Evolutionary conservation across 495 filamentous ascomycete genomes (phyloP).

Genomic region (Articulospora tetracladia): DNA sequence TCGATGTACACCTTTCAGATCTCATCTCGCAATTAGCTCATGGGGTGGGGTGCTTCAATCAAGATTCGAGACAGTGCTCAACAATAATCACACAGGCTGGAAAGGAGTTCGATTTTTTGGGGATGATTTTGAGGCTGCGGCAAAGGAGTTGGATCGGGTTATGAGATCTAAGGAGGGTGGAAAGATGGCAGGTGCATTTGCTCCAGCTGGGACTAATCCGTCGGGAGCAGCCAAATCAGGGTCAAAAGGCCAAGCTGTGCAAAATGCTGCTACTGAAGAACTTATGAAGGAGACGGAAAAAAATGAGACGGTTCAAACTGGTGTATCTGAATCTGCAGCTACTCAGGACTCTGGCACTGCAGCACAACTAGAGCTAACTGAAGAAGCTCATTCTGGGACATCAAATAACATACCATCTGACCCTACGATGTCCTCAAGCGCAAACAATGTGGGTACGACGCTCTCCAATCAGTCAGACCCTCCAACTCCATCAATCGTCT

Average conservation of each 20-base stretch:
- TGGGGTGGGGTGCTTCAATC: slow-evolving; percentile 73
- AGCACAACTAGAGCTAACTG: too few relatives aligned
- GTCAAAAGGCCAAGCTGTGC: slow-evolving; percentile 2
- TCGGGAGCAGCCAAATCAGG: not conserved
- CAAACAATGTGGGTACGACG: too few relatives aligned
- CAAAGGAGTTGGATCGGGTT: slow-evolving; percentile 45
- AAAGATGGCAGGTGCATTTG: slow-evolving; percentile 16
- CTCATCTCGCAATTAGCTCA: slow-evolving; percentile 69
- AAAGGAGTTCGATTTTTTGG: slow-evolving; percentile 67
- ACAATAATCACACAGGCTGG: slow-evolving; percentile 69
- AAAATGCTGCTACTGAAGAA: not conserved
- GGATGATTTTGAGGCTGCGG: slow-evolving; percentile 64
- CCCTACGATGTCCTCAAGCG: too few relatives aligned
- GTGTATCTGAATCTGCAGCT: too few relatives aligned
- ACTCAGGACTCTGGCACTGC: too few relatives aligned
- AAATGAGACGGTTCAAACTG: too few relatives aligned
- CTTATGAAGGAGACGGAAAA: not conserved
- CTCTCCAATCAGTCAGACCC: not conserved
- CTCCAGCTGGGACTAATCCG: not conserved
- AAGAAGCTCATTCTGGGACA: too few relatives aligned
- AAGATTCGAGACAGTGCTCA: slow-evolving; percentile 71
- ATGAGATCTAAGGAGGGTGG: slow-evolving; percentile 23
- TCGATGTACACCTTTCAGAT: slow-evolving; percentile 54
- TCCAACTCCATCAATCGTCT: slow-evolving; percentile 50
- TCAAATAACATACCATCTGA: too few relatives aligned